Conservation (phyloP, 2,329 filamentous ascomycete genomes). For the Colletotrichum tabaci region DNA sequence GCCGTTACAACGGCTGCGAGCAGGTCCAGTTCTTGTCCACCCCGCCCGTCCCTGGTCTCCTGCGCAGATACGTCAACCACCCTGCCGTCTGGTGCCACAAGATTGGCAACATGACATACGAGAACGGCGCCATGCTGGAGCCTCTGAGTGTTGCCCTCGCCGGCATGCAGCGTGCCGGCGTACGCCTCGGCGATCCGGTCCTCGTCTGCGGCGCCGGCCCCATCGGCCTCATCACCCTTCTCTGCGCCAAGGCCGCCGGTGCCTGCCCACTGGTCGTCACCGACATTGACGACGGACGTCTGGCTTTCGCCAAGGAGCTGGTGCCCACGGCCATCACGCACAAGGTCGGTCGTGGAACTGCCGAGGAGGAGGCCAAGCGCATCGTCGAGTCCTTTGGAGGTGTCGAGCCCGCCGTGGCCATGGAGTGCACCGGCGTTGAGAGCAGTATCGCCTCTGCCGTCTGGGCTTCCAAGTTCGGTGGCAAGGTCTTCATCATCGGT, state of each 20-base stretch:
- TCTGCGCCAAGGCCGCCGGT: slow-evolving; percentile 88
- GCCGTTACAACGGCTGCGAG: slow-evolving; percentile 96
- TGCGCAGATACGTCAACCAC: slow-evolving; percentile 95
- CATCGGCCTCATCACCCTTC: slow-evolving; percentile 90
- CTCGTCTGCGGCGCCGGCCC: slow-evolving; percentile 94
- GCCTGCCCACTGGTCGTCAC: slow-evolving; percentile 94
- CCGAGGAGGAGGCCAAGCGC: slow-evolving; percentile 82
- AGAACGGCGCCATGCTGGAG: slow-evolving; percentile 92
- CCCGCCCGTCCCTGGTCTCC: slow-evolving; percentile 87
- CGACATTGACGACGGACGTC: slow-evolving; percentile 89
- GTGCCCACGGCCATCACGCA: slow-evolving; percentile 86
- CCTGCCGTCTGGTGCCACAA: slow-evolving; percentile 96
- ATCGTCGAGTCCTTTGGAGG: slow-evolving; percentile 79
- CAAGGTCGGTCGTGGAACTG: slow-evolving; percentile 76
- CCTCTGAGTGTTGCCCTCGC: slow-evolving; percentile 91
- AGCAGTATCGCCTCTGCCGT: slow-evolving; percentile 89
- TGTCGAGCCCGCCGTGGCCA: slow-evolving; percentile 83
- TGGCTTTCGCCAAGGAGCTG: slow-evolving; percentile 87
- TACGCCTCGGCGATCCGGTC: slow-evolving; percentile 88
- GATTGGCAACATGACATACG: slow-evolving; percentile 91
- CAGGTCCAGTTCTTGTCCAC: slow-evolving; percentile 90
- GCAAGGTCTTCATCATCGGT: slow-evolving; percentile 96
- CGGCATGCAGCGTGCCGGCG: slow-evolving; percentile 85
- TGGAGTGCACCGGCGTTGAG: slow-evolving; percentile 97
- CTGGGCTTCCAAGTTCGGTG: slow-evolving; percentile 93